phyloP scores from a whole-genome alignment of 345 rosid genomes.

The Excoecaria cochinchinensis region DNA sequence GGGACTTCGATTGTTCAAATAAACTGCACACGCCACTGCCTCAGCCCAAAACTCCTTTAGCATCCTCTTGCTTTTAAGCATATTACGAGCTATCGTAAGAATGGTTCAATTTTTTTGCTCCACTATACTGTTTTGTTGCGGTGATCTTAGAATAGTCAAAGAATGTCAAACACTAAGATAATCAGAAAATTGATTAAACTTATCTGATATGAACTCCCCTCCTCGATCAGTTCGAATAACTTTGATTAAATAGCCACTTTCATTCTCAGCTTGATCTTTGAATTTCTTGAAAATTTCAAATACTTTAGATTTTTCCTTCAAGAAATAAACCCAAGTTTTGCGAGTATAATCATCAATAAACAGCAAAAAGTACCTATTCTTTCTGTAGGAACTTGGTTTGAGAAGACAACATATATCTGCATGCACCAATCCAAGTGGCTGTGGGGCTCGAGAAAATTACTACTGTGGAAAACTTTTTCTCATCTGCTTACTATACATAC shows the following conservation, averaged over 20 bases:
- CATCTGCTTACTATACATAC: background rate
- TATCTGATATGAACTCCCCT: background rate
- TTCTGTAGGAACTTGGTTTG: background rate
- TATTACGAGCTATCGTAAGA: background rate
- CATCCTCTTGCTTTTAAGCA: background rate
- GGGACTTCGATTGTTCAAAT: background rate
- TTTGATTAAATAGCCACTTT: background rate
- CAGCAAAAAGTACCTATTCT: background rate
- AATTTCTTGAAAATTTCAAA: background rate
- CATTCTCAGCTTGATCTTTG: background rate
- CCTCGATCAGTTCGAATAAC: background rate
- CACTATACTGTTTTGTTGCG: background rate
- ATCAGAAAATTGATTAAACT: background rate
- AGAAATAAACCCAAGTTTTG: conserved; percentile 1
- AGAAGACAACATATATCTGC: background rate
- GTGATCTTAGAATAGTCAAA: background rate
- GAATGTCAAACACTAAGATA: background rate
- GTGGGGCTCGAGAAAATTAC: conserved; percentile 22
- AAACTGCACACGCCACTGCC: too few relatives aligned
- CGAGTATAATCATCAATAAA: background rate
- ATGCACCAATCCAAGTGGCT: background rate
- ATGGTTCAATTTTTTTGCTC: background rate
- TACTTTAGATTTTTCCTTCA: background rate
- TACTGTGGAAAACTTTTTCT: background rate
- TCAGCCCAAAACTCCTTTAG: background rate